Percentiles rank a stretch among this genome's conserved stretches.
These are phyloP conservation scores for Parastagonospora avenae DNA, from an alignment of 2,329 filamentous ascomycete species.

Conservation along the genomic window DNA sequence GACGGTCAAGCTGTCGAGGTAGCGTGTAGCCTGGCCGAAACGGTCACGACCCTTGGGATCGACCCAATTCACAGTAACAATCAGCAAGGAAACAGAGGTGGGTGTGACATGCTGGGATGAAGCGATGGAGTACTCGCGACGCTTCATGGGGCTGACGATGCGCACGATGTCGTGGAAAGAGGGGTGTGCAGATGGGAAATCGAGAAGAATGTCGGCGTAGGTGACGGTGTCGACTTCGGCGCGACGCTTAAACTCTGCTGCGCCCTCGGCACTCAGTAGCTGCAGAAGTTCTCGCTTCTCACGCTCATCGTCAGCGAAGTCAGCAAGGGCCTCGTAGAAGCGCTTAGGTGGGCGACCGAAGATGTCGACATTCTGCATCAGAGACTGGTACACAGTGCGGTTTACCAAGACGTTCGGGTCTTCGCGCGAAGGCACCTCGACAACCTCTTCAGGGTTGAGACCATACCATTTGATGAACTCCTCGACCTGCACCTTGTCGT, in stretches of 20 bases:
- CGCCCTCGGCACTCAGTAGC: constrained; percentile 75
- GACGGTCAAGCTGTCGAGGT: constrained; percentile 75
- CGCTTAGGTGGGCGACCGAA: constrained; percentile 96
- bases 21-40: constrained; percentile 90
- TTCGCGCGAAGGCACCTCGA: constrained; percentile 90
- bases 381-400: constrained; percentile 88
- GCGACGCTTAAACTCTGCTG: constrained; percentile 88
- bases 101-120: constrained; percentile 95
- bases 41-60: constrained; percentile 86
- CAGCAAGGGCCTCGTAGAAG: constrained; percentile 92
- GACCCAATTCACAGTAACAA: constrained; percentile 96
- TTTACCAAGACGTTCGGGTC: constrained; percentile 76
- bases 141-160: constrained; percentile 90
- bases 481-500: constrained; percentile 77
- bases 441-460: constrained; percentile 78
- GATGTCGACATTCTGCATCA: constrained; percentile 93
- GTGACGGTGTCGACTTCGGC: constrained; percentile 90
- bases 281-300: constrained; percentile 81
- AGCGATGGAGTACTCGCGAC: constrained; percentile 98
- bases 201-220: constrained; percentile 86
- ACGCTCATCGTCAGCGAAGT: constrained; percentile 79
- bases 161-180: constrained; percentile 85
- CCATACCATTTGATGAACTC: constrained; percentile 92
- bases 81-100: constrained; percentile 88
- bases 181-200: constrained; percentile 89